These are phyloP conservation scores for Globisporangium takayamanum DNA, from an alignment of 352 stramenopile species.

Conservation along the genomic window DNA sequence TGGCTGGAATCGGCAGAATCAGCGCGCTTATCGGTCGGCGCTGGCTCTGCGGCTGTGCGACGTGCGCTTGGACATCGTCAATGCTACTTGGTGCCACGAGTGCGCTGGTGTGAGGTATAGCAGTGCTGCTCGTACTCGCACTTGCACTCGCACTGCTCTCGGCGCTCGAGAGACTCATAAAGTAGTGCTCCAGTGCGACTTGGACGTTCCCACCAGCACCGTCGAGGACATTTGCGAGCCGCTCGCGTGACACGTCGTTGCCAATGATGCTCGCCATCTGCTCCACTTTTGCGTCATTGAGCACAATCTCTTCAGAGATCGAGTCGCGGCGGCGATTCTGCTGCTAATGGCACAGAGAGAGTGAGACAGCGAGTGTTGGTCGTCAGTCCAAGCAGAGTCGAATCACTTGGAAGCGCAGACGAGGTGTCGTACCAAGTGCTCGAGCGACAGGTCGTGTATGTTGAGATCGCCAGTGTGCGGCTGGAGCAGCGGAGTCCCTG, in stretches of 20 bases:
- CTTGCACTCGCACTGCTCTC: conserved; percentile 14
- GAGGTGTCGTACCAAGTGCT: not conserved
- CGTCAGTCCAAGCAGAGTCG: not conserved
- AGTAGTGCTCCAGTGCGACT: conserved; percentile 85
- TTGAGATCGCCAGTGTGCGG: conserved; percentile 8
- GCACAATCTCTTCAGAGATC: conserved; percentile 61
- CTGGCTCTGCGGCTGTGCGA: conserved; percentile 29
- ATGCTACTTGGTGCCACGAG: conserved; percentile 3
- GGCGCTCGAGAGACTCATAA: conserved; percentile 67
- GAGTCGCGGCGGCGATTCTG: conserved; percentile 25
- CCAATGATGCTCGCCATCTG: conserved; percentile 82
- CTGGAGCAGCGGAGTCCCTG: conserved; percentile 25
- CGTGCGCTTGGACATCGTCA: conserved; percentile 25
- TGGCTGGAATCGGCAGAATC: conserved; percentile 62
- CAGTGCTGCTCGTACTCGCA: not conserved
- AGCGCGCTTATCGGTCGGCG: conserved; percentile 54
- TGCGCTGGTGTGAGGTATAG: not conserved
- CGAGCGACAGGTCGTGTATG: conserved; percentile 13
- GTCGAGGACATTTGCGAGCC: conserved; percentile 68
- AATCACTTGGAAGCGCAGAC: not conserved
- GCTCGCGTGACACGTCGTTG: conserved; percentile 60
- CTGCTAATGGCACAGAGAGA: conserved; percentile 14
- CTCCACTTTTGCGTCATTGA: conserved; percentile 73
- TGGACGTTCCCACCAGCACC: conserved; percentile 77
- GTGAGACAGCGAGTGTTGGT: not conserved